A percentile compares a stretch with the other conserved stretches of the same genome.
These are phyloP conservation scores for Acanthamoeba sp. DNA, from an alignment of 208 protist genomes.

Conservation along the genomic window DNA sequence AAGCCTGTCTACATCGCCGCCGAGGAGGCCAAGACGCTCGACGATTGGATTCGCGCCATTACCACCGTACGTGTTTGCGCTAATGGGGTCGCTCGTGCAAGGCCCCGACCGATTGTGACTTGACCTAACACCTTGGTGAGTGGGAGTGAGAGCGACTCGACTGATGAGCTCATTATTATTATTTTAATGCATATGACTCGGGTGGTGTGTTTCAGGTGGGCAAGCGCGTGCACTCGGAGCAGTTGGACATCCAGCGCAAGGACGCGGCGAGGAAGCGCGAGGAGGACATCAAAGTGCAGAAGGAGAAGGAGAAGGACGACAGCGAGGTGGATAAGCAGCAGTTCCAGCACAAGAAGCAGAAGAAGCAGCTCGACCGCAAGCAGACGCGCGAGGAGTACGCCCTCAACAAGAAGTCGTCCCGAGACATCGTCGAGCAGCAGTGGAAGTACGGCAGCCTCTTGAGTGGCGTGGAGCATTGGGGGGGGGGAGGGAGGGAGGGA, in stretches of 20 bases:
- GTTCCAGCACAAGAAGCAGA: conserved; percentile 40
- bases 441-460: conserved; percentile 65
- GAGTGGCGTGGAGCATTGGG: background rate
- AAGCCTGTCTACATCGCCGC: conserved; percentile 46
- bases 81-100: too few species aligned
- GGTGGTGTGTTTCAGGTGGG: background rate
- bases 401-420: conserved; percentile 63
- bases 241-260: conserved; percentile 15
- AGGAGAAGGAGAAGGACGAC: conserved; percentile 52
- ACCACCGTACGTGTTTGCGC: background rate
- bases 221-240: background rate
- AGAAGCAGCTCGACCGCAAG: conserved; percentile 51
- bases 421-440: conserved; percentile 24
- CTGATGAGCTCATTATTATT: too few species aligned
- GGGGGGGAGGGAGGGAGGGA: too few species aligned
- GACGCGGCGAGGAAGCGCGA: conserved; percentile 8
- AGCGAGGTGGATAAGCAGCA: conserved; percentile 38
- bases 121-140: background rate
- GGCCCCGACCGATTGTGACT: background rate
- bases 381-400: conserved; percentile 9
- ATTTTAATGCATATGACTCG: background rate
- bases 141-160: too few species aligned
- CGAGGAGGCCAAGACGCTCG: conserved; percentile 15
- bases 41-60: conserved; percentile 35
- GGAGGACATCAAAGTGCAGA: conserved; percentile 24